Evolutionary conservation across 345 rosid species (phyloP), one percentile per base, ranked within the genome.

Genomic region (Nasturtium officinale): DNA sequence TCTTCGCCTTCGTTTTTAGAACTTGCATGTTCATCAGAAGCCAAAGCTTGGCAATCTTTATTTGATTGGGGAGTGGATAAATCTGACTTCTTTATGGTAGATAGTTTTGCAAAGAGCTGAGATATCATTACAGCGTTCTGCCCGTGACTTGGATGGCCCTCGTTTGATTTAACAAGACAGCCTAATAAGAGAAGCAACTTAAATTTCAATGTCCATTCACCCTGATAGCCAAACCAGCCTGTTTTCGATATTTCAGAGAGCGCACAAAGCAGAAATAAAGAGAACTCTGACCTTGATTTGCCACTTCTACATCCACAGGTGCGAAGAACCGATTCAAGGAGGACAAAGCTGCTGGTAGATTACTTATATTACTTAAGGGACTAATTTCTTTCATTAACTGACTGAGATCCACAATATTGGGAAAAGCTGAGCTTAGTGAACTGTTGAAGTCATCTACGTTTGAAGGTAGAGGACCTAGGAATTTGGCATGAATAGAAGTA

Each of bases 401-500:
- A 82, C 79, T 88, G 78, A 94, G 83, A 82, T 94, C 96, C 69
- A 87, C 74, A 61, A 94, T 82, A 28, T 32, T 77, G 59, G 97
- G 96, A 50, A 89, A 91, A 67, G 55, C 90, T 61, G 69, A 54
- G 61, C 38, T 58, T 67, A 87, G 74, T 51, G 92, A 89, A 55
- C 51, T 5, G 68, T 43, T 62, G 81, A 89, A 89, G 67, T 89
- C 95, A 58, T 87, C 85, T 78, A 89, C 57, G 32, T 67, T 74
- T 35, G 87, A 64, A 76, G 98, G 98, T 48, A 94, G 78, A 65
- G 97, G 88, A 66, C 85, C 87, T 2, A 91, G 46, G 79, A 94
- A 91, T 73, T 87, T 94, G 9, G 92, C 82, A 72, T 89, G 85
- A 58, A 94, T 83, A 51, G 86, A 90, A 45, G 95, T 53, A 30